phyloP scores from a whole-genome alignment of 176 grass and related monocot genomes.

The Bromus sterilis region DNA sequence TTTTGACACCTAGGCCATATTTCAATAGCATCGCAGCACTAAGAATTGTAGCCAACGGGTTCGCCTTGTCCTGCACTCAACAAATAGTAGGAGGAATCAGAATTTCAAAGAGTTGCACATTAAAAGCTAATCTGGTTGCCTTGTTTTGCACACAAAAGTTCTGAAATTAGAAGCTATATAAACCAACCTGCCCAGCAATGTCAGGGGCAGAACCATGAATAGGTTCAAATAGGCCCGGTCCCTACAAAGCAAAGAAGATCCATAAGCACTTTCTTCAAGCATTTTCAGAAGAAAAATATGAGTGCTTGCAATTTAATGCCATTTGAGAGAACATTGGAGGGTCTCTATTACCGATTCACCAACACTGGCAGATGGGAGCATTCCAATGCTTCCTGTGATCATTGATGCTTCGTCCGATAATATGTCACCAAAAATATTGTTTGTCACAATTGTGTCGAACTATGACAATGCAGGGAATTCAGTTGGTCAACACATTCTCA shows the following conservation, averaged over 20 bases:
- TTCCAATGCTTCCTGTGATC: slow-evolving; percentile 98
- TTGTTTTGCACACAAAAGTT: not conserved
- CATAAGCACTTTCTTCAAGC: not conserved
- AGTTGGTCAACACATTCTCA: slow-evolving; percentile 10
- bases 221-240: slow-evolving; percentile 88
- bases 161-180: not conserved
- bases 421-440: slow-evolving; percentile 95
- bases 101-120: not conserved
- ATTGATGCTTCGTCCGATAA: slow-evolving; percentile 96
- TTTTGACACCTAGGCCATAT: slow-evolving; percentile 83
- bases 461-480: slow-evolving; percentile 24
- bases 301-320: not conserved
- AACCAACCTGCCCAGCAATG: slow-evolving; percentile 95
- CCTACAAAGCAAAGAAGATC: slow-evolving; percentile 30
- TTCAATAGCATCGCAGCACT: slow-evolving; percentile 79
- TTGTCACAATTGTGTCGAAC: slow-evolving; percentile 94
- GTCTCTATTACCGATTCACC: slow-evolving; percentile 54
- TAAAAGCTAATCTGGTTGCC: not conserved
- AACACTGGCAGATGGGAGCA: slow-evolving; percentile 95
- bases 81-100: slow-evolving; percentile 2
- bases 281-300: not conserved
- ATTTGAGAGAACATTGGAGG: not conserved
- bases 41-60: slow-evolving; percentile 86
- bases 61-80: slow-evolving; percentile 76
- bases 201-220: slow-evolving; percentile 97